Evolutionary conservation across 768 basidiomycete species (phyloP).

Genomic region (Tricholoma terreum): DNA sequence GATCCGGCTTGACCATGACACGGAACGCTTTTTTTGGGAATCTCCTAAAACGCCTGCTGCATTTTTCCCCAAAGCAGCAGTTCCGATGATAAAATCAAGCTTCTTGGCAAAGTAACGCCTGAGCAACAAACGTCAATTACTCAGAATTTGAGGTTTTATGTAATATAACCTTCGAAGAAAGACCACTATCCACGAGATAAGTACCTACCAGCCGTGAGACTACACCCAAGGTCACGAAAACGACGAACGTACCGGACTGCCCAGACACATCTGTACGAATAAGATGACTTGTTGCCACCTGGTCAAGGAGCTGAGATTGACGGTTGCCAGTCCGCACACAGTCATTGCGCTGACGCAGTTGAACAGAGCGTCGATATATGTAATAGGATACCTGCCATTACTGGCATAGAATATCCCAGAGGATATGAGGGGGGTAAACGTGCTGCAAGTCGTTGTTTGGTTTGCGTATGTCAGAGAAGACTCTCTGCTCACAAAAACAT

Average conservation of each 20-base stretch:
- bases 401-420: constrained; percentile 80
- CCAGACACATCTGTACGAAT: constrained; percentile 77
- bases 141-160: constrained; percentile 5
- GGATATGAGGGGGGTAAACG: constrained; percentile 73
- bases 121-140: constrained; percentile 6
- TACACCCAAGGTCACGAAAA: neutral
- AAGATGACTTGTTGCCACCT: constrained; percentile 66
- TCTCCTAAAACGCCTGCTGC: constrained; percentile 8
- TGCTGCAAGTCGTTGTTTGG: constrained; percentile 39
- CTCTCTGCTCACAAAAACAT: constrained; percentile 52
- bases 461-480: constrained; percentile 3
- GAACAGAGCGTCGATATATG: constrained; percentile 78
- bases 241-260: constrained; percentile 59
- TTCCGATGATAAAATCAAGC: constrained; percentile 39
- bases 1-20: constrained; percentile 25
- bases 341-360: constrained; percentile 75
- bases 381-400: constrained; percentile 68
- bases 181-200: constrained; percentile 84
- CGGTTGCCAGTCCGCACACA: constrained; percentile 71
- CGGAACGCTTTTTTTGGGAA: constrained; percentile 5
- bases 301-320: constrained; percentile 68
- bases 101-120: constrained; percentile 72
- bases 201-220: constrained; percentile 40
- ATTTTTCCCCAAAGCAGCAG: constrained; percentile 7
- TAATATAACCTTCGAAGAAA: constrained; percentile 61